phyloP scores from a whole-genome alignment of 1,139 yeast genomes.

The Petasospora rhodanensis region DNA sequence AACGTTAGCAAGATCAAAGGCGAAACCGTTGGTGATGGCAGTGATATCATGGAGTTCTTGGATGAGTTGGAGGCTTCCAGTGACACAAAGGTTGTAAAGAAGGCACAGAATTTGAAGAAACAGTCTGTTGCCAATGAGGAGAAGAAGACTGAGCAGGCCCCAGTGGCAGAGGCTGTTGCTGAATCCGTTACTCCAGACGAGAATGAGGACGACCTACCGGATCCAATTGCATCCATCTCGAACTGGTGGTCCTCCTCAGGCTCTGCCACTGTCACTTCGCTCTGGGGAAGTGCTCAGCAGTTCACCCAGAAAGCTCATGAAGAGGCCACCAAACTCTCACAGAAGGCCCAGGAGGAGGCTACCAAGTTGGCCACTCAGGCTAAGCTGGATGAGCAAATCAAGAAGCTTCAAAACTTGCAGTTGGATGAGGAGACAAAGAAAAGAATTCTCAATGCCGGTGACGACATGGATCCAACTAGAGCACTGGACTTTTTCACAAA shows the following conservation, averaged over 20 bases:
- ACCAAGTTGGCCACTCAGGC: constrained; percentile 36
- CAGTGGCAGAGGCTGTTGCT: constrained; percentile 5
- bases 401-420: constrained; percentile 27
- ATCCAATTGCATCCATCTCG: constrained; percentile 66
- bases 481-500: constrained; percentile 33
- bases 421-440: constrained; percentile 28
- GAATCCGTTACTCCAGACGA: too few species aligned
- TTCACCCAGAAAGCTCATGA: constrained; percentile 32
- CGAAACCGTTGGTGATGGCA: constrained; percentile 38
- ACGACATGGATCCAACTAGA: constrained; percentile 18
- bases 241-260: constrained; percentile 84
- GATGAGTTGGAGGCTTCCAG: constrained; percentile 65
- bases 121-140: constrained; percentile 5
- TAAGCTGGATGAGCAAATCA: constrained; percentile 25
- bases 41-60: constrained; percentile 79
- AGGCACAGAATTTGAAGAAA: too few species aligned
- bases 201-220: constrained; percentile 29
- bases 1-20: constrained; percentile 20
- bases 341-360: constrained; percentile 36
- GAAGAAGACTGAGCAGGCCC: constrained; percentile 5
- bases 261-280: constrained; percentile 62
- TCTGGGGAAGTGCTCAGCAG: constrained; percentile 47
- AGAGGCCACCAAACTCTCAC: constrained; percentile 34
- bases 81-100: neutral
- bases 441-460: constrained; percentile 15